Base-by-base conservation (phyloP, 306 rosid genomes). In the Hippophae rhamnoides region DNA sequence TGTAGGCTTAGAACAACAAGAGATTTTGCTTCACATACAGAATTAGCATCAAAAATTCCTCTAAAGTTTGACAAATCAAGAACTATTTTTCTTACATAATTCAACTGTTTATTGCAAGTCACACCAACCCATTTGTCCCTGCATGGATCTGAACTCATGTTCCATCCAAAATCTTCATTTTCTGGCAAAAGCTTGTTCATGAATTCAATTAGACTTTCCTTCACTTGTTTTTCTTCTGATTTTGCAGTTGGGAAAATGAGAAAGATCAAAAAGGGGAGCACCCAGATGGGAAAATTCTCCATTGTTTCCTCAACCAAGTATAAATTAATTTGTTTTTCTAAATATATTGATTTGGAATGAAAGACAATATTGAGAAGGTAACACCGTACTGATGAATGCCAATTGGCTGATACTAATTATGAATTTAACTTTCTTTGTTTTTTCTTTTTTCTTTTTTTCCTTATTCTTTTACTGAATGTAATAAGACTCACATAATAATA, bases 141-240 rank as follows among this genome's bases (percentile, higher is more conserved):
- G 79, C 94, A 85, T 1, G 89, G 86, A 54, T 85, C 84, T 43
- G 89, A 73, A 42, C 64, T 47, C 54, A 73, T 69, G 69, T 72
- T 82, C 89, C 94, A 85, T 52, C 94, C 94, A 79, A 65, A 73
- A 5, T 47, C 64, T 7, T 45, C 56, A 67, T 63, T 71, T 31
- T 6, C 64, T 49, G 78, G 84, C 13, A 71, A 63, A 60, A 87
- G 81, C 25, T 87, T 82, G n/a, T 64, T 63, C 92, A 87, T 79
- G 82, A 87, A 76, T 8, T 51, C 73, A 41, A 79, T 69, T 5
- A 87, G 48, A 6, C 67, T 77, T 46, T 65, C 66, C 65, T 55
- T 75, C 73, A 76, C 82, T 11, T 56, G 73, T 38, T 58, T 62
- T 55, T 82, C 78, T 25, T 71, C 83, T 31, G 92, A 69, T 55